Percentiles rank a stretch among this genome's conserved stretches.
Conservation (phyloP, 768 basidiomycete genomes). For the Termitomyces sp. region DNA sequence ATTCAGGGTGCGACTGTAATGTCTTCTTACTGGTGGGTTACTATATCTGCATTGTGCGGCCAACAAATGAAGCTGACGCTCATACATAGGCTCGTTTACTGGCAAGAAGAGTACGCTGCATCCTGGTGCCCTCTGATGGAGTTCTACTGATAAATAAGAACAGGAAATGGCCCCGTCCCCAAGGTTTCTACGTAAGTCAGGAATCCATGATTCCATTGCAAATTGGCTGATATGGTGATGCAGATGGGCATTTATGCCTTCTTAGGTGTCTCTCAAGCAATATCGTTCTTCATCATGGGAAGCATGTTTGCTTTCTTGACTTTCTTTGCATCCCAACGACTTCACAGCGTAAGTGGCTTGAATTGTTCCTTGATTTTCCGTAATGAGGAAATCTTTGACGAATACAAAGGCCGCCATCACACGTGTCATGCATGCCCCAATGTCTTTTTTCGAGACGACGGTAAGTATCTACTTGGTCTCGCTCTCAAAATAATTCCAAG, state of each 20-base stretch:
- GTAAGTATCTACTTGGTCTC: conserved; percentile 26
- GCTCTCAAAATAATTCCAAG: neutral
- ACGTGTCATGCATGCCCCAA: conserved; percentile 78
- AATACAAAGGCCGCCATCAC: conserved; percentile 47
- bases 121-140: neutral
- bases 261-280: conserved; percentile 66
- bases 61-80: neutral
- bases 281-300: conserved; percentile 66
- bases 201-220: neutral
- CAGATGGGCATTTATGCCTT: conserved; percentile 82
- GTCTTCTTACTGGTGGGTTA: conserved; percentile 64
- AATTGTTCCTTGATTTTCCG: neutral
- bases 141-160: conserved; percentile 5
- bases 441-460: conserved; percentile 88
- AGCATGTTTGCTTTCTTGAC: conserved; percentile 58
- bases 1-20: conserved; percentile 70
- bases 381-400: neutral
- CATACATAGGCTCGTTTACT: conserved; percentile 69
- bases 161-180: conserved; percentile 46
- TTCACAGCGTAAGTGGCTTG: conserved; percentile 47
- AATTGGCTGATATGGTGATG: neutral
- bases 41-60: neutral
- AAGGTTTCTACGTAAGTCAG: conserved; percentile 66
- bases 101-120: conserved; percentile 57
- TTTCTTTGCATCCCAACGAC: conserved; percentile 67